A percentile compares a stretch with the other conserved stretches of the same genome.
phyloP scores from a whole-genome alignment of 2,329 filamentous ascomycete species.

The Harringtonia lauricola region DNA sequence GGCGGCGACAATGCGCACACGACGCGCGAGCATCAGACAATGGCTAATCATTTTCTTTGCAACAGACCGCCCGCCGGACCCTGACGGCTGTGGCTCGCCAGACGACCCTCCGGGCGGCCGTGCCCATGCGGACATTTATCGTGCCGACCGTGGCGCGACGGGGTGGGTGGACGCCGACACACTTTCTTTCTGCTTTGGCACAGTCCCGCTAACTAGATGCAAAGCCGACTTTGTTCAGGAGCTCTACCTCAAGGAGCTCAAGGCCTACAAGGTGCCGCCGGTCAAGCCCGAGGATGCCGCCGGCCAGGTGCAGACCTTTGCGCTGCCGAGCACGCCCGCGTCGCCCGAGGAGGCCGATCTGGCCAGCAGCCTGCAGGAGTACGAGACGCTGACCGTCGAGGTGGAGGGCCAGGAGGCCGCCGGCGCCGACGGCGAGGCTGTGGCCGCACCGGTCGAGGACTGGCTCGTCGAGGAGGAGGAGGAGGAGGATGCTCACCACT shows the following conservation, averaged over 20 bases:
- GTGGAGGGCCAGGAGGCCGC: conserved; percentile 73
- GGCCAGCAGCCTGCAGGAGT: conserved; percentile 81
- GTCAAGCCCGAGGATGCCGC: conserved; percentile 81
- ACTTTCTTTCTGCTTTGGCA: not conserved
- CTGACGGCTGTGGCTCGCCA: conserved; percentile 30
- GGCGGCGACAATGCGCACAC: not conserved
- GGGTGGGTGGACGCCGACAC: conserved; percentile 34
- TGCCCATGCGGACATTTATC: conserved; percentile 32
- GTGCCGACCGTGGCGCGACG: conserved; percentile 49
- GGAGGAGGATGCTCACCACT: conserved; percentile 33
- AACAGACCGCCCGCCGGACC: conserved; percentile 38
- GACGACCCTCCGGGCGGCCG: conserved; percentile 27
- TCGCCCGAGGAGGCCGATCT: conserved; percentile 94
- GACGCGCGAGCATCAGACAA: not conserved
- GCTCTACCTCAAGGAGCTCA: conserved; percentile 92
- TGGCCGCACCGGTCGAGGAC: conserved; percentile 47
- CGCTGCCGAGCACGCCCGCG: conserved; percentile 64
- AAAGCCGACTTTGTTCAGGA: conserved; percentile 95
- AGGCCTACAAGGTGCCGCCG: conserved; percentile 79
- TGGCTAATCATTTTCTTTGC: not conserved
- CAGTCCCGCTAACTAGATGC: not conserved
- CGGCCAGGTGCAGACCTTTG: conserved; percentile 85
- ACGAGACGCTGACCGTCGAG: conserved; percentile 89
- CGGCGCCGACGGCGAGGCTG: conserved; percentile 45
- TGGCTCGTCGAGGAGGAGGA: conserved; percentile 80